Evolutionary conservation across 257 asterid species (phyloP).

Genomic region (Haberlea rhodopensis): DNA sequence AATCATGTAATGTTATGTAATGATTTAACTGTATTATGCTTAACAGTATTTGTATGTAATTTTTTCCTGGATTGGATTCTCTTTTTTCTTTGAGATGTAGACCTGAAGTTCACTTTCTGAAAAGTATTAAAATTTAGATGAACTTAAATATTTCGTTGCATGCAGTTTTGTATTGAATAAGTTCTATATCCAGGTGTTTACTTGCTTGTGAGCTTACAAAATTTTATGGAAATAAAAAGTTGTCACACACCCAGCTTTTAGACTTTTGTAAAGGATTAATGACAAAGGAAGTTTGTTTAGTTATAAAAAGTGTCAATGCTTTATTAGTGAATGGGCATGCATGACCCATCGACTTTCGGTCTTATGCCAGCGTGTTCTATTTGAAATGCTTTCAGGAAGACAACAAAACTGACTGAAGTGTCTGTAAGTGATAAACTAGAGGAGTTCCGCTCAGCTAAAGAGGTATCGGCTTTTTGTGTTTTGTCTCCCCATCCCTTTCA

Average conservation of each 20-base stretch:
- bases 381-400: constrained; percentile 42
- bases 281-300: constrained; percentile 1
- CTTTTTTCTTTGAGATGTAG: not conserved
- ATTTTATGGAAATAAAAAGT: not conserved
- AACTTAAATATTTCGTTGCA: not conserved
- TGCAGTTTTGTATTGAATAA: not conserved
- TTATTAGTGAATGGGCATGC: not conserved
- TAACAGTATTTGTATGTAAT: not conserved
- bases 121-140: not conserved
- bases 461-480: constrained; percentile 46
- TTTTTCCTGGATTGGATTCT: not conserved
- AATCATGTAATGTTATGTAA: not conserved
- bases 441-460: constrained; percentile 93
- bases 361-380: constrained; percentile 19
- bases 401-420: constrained; percentile 67
- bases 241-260: not conserved
- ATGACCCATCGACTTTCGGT: not conserved
- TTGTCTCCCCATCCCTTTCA: not conserved
- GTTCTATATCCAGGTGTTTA: constrained; percentile 2
- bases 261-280: constrained; percentile 5
- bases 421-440: constrained; percentile 92
- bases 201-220: not conserved
- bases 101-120: not conserved
- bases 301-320: constrained; percentile 1
- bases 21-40: not conserved